Evolutionary conservation across 108 stramenopile species (phyloP).

Genomic region (Skeletonema marinoi): DNA sequence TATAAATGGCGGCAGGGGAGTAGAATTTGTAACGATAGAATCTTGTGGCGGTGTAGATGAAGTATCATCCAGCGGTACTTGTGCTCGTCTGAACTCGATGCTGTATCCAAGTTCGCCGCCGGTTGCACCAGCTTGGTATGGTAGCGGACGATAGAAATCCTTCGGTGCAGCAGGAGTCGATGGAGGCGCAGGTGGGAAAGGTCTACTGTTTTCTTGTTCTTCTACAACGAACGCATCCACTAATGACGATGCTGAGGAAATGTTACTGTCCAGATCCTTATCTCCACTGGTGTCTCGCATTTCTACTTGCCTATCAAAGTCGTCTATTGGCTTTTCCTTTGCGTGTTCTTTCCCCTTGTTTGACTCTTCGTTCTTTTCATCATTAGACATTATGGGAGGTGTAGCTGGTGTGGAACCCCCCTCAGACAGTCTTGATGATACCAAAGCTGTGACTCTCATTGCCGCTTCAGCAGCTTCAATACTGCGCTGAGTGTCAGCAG

Average conservation of each 20-base stretch:
- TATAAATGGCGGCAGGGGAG: constrained; percentile 13
- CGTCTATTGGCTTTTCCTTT: neutral
- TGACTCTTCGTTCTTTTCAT: neutral
- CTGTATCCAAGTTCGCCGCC: constrained; percentile 32
- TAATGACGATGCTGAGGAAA: constrained; percentile 33
- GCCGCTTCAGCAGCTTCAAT: constrained; percentile 26
- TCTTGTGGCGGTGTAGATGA: constrained; percentile 9
- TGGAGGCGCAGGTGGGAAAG: constrained; percentile 43
- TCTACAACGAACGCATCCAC: constrained; percentile 27
- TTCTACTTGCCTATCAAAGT: constrained; percentile 27
- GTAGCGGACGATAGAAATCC: constrained; percentile 22
- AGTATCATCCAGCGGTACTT: neutral
- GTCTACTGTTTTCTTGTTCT: constrained; percentile 32
- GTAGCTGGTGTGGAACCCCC: constrained; percentile 19
- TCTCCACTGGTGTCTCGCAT: constrained; percentile 13
- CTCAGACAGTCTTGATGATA: constrained; percentile 11
- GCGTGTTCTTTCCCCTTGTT: neutral
- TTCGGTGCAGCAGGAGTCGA: constrained; percentile 44
- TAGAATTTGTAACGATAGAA: neutral
- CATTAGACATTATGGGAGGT: neutral
- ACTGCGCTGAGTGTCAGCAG: neutral
- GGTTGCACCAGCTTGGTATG: constrained; percentile 25
- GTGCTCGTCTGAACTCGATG: constrained; percentile 13
- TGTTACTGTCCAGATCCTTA: constrained; percentile 12
- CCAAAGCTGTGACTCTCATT: constrained; percentile 20